These are phyloP conservation scores for Botrytis fabae DNA, from an alignment of 2,329 filamentous ascomycete genomes.

Conservation along the genomic window DNA sequence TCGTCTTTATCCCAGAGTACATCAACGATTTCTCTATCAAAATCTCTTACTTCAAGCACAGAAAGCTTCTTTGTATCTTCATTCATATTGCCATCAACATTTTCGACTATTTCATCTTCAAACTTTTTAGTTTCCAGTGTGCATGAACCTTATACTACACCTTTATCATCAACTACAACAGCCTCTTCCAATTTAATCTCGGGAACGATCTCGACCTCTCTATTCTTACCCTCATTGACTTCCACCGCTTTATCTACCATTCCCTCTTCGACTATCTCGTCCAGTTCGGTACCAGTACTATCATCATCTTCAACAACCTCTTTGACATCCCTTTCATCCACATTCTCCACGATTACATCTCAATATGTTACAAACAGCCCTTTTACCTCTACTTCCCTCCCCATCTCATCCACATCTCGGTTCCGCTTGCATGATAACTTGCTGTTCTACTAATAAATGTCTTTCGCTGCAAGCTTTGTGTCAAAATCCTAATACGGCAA, in stretches of 20 bases:
- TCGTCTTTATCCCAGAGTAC: neutral
- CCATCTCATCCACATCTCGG: neutral
- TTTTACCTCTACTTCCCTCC: neutral
- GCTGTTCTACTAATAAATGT: constrained; percentile 18
- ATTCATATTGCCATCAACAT: neutral
- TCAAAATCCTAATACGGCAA: neutral
- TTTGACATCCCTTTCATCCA: neutral
- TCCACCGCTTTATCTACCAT: neutral
- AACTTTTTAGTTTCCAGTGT: neutral
- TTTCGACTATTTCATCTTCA: neutral
- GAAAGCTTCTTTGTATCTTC: neutral
- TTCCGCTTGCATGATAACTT: constrained; percentile 16
- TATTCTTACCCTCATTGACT: neutral
- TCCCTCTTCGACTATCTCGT: neutral
- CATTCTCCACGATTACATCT: neutral
- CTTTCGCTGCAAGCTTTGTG: neutral
- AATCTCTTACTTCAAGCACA: neutral
- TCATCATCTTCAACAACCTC: neutral
- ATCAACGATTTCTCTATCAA: neutral
- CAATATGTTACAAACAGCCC: neutral
- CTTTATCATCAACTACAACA: neutral
- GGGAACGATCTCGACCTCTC: neutral
- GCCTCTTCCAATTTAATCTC: neutral
- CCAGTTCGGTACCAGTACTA: neutral
- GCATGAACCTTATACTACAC: neutral